phyloP scores from a whole-genome alignment of 2,329 filamentous ascomycete genomes.

The Rhinocladiella mackenziei region DNA sequence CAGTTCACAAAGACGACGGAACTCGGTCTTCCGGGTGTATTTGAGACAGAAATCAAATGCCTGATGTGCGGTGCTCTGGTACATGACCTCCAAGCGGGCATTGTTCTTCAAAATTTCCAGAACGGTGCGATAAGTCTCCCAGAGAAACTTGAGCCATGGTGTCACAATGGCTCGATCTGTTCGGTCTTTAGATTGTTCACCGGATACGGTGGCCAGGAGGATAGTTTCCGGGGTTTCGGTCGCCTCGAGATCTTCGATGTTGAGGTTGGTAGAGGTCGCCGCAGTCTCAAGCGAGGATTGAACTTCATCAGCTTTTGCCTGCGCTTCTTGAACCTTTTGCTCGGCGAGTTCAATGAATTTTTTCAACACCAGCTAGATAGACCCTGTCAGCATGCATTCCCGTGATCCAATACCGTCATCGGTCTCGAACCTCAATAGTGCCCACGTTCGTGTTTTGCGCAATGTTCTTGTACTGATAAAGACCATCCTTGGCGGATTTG shows the following conservation, averaged over 20 bases:
- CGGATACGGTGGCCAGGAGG: conserved; percentile 92
- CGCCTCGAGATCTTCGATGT: conserved; percentile 84
- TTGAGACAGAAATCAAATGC: conserved; percentile 98
- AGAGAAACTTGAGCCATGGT: conserved; percentile 98
- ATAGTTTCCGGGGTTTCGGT: conserved; percentile 98
- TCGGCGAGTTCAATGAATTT: conserved; percentile 97
- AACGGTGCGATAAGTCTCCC: conserved; percentile 98
- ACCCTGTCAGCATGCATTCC: conserved; percentile 18
- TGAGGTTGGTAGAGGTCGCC: conserved; percentile 57
- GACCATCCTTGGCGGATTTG: conserved; percentile 95
- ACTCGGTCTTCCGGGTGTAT: conserved; percentile 98
- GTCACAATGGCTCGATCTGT: conserved; percentile 98
- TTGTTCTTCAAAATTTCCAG: conserved; percentile 99
- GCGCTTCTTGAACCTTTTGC: conserved; percentile 90
- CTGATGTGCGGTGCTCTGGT: conserved; percentile 96
- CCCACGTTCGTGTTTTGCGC: conserved; percentile 98
- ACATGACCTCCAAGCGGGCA: conserved; percentile 92
- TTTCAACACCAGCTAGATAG: conserved; percentile 81
- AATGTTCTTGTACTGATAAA: conserved; percentile 99
- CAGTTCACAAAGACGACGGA: conserved; percentile 95
- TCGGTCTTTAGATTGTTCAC: conserved; percentile 93
- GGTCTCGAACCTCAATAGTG: conserved; percentile 75
- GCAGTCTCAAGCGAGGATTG: conserved; percentile 80
- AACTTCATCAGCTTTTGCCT: conserved; percentile 92
- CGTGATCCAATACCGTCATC: conserved; percentile 6